Base-by-base conservation (phyloP, 441 rosid species). In the Codiaeum variegatum region DNA sequence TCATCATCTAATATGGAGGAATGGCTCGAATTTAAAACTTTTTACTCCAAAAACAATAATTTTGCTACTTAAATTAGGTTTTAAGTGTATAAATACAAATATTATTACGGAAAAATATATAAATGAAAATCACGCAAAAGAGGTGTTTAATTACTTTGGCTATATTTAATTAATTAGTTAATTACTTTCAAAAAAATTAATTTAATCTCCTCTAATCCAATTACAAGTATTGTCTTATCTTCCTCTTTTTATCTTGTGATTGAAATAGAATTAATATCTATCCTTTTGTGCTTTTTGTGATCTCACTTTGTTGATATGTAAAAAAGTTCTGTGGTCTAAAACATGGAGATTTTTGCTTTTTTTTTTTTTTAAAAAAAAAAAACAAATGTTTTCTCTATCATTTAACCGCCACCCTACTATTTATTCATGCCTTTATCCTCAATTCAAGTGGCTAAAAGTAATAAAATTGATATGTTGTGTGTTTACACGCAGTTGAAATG, bases 301-400 rank as follows among this genome's bases (percentile, higher is more conserved):
- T 67, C 61, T 34, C 32, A 52, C 16, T 47, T 26, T 28, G 18
- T 32, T 28, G 4, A 21, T 29, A 13, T 21, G 62, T 34, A 21
- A 54, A 21, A 54, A 54, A 52, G 62, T 68, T 19, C 19, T 34
- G 29, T 51, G 71, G 46, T 60, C 47, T 67, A n/a, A 10, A n/a
- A 3, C 23, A 31, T 18, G 42, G 13, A 31, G 1, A 31, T 61
- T 61, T 61, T 8, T 0, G 42, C 19, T 32, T 32, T 19, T 19
- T 31, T 61, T 29, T 54, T 23, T 23, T 38, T 38, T 38, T n/a
- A n/a, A n/a, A n/a, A n/a, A n/a, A n/a, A n/a, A n/a, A n/a, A n/a
- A n/a, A n/a, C n/a, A n/a, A n/a, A n/a, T n/a, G n/a, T n/a, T 38
- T 9, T 8, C 7, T 38, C 10, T 6, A 51, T 51, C 23, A 4